Evolutionary conservation across 1,284 basidiomycete genomes (phyloP).

Genomic region (Coniferiporia weirii): DNA sequence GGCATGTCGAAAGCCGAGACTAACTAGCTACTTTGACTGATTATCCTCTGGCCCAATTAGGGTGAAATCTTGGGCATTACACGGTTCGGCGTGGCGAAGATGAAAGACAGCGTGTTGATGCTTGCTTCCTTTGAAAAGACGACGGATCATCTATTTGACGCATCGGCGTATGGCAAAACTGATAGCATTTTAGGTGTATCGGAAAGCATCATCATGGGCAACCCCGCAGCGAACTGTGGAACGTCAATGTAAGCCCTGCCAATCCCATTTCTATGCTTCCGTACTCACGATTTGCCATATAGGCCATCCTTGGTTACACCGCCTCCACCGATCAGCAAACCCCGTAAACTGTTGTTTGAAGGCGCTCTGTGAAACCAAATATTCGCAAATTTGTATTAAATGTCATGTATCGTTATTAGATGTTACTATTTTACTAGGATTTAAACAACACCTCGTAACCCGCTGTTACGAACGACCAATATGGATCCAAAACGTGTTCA

Average conservation of each 20-base stretch:
- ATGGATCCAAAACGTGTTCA: neutral
- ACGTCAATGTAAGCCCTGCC: slow-evolving; percentile 78
- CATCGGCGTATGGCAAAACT: slow-evolving; percentile 92
- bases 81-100: slow-evolving; percentile 99
- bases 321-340: slow-evolving; percentile 47
- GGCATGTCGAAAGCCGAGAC: slow-evolving; percentile 35
- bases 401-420: neutral
- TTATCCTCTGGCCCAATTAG: slow-evolving; percentile 33
- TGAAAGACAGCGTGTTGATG: slow-evolving; percentile 99
- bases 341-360: slow-evolving; percentile 53
- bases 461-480: neutral
- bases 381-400: neutral
- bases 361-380: slow-evolving; percentile 36
- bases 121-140: slow-evolving; percentile 99
- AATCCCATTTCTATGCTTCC: neutral
- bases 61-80: slow-evolving; percentile 99
- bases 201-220: slow-evolving; percentile 99
- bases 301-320: slow-evolving; percentile 57
- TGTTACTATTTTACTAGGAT: neutral
- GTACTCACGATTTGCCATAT: slow-evolving; percentile 1
- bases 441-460: neutral
- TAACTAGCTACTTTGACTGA: neutral
- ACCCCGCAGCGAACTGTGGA: slow-evolving; percentile 92
- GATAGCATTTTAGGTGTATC: slow-evolving; percentile 96
- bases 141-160: slow-evolving; percentile 98